A percentile compares a stretch with the other conserved stretches of the same genome.
Conservation (phyloP, 352 stramenopile species). For the Phytopythium boreale region DNA sequence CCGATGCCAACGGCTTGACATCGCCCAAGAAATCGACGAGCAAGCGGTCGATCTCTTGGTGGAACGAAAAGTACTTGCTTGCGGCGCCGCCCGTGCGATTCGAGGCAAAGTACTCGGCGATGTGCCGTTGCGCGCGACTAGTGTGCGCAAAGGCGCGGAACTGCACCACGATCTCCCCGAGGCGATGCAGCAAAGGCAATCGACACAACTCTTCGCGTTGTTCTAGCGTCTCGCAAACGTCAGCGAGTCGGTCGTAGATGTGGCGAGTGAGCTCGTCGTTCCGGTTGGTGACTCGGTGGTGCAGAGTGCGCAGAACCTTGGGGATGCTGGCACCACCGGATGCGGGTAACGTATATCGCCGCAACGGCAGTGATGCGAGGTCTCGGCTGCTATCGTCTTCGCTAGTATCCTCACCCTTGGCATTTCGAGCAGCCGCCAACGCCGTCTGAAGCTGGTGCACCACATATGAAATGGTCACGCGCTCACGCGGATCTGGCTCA, state of each 20-base stretch:
- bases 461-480: conserved; percentile 19
- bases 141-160: conserved; percentile 14
- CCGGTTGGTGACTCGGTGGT: conserved; percentile 4
- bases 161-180: conserved; percentile 14
- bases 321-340: neutral
- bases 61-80: conserved; percentile 26
- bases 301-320: neutral
- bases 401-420: neutral
- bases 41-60: conserved; percentile 29
- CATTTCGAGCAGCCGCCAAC: neutral
- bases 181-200: conserved; percentile 4
- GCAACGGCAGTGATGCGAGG: neutral
- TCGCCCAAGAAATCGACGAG: conserved; percentile 9
- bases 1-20: conserved; percentile 1
- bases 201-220: neutral
- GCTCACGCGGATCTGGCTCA: conserved; percentile 10
- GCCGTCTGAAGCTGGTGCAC: conserved; percentile 22
- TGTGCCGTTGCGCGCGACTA: conserved; percentile 9
- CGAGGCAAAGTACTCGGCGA: conserved; percentile 17
- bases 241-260: conserved; percentile 21
- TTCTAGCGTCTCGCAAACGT: conserved; percentile 15
- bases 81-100: conserved; percentile 16
- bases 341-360: neutral
- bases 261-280: conserved; percentile 15
- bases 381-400: neutral